Conservation (phyloP, 2,329 filamentous ascomycete genomes). For the Alternaria postmessia region DNA sequence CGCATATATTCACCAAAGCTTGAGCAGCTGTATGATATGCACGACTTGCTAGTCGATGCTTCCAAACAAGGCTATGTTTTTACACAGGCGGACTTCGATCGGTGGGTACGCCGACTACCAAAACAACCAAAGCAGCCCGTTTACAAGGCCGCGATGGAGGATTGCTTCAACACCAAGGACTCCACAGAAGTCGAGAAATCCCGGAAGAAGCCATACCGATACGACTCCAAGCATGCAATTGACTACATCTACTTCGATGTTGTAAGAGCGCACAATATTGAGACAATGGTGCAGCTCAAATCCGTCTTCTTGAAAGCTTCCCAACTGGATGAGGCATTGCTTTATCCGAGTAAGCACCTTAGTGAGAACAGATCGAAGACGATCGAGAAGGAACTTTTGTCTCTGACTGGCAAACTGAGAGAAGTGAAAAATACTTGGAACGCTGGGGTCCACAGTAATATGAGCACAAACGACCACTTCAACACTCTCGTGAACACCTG, state of each 20-base stretch:
- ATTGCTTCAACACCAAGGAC: conserved; percentile 24
- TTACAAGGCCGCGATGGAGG: conserved; percentile 46
- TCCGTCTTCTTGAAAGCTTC: conserved; percentile 28
- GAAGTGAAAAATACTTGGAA: conserved; percentile 20
- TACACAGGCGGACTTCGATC: conserved; percentile 53
- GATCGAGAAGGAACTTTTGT: conserved; percentile 22
- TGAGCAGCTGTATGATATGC: conserved; percentile 48
- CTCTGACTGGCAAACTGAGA: conserved; percentile 1
- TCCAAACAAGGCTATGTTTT: conserved; percentile 61
- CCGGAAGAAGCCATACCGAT: conserved; percentile 29
- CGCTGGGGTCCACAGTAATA: neutral
- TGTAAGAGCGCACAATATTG: conserved; percentile 53
- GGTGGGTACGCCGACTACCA: conserved; percentile 62
- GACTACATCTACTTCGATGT: conserved; percentile 69
- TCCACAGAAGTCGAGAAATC: conserved; percentile 23
- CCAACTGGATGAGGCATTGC: conserved; percentile 33
- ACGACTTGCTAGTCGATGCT: conserved; percentile 58
- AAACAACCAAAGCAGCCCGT: conserved; percentile 59
- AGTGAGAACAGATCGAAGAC: neutral
- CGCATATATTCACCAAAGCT: conserved; percentile 31
- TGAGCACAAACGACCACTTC: conserved; percentile 12
- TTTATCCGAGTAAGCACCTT: conserved; percentile 18
- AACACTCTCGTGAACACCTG: conserved; percentile 28
- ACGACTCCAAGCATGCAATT: conserved; percentile 61
- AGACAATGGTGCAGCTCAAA: conserved; percentile 39